These are phyloP conservation scores for Pythium periplocum DNA, from an alignment of 352 stramenopile genomes.

Conservation along the genomic window DNA sequence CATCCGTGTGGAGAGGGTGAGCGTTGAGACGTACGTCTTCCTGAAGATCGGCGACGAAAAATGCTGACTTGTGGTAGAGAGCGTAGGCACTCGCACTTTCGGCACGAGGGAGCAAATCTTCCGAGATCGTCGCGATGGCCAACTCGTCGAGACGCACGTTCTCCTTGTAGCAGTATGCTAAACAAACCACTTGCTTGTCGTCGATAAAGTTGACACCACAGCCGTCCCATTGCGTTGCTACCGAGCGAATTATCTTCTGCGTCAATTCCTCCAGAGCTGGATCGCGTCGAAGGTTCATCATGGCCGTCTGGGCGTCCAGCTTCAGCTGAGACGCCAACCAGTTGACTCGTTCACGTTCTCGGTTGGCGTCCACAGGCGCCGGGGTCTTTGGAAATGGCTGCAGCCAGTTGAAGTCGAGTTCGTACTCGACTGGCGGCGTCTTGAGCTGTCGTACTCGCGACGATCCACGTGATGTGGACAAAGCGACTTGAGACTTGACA, in stretches of 20 bases:
- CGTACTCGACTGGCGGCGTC: slow-evolving; percentile 53
- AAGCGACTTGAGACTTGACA: too few relatives aligned
- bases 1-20: slow-evolving; percentile 61
- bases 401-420: slow-evolving; percentile 75
- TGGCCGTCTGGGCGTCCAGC: slow-evolving; percentile 41
- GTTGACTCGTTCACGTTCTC: slow-evolving; percentile 37
- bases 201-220: slow-evolving; percentile 66
- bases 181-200: slow-evolving; percentile 56
- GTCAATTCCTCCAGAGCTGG: slow-evolving; percentile 40
- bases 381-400: slow-evolving; percentile 79
- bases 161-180: slow-evolving; percentile 34
- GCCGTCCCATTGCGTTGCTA: slow-evolving; percentile 60
- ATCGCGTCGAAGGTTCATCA: slow-evolving; percentile 61
- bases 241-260: slow-evolving; percentile 33
- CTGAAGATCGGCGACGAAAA: slow-evolving; percentile 63
- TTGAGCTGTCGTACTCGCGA: slow-evolving; percentile 48
- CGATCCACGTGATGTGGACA: background rate
- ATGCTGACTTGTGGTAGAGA: slow-evolving; percentile 51
- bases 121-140: slow-evolving; percentile 35
- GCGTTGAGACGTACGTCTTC: slow-evolving; percentile 59
- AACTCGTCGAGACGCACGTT: slow-evolving; percentile 29
- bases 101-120: slow-evolving; percentile 52
- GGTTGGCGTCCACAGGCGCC: slow-evolving; percentile 11
- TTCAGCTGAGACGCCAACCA: slow-evolving; percentile 55
- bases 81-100: slow-evolving; percentile 69